Base-by-base conservation (phyloP, 495 filamentous ascomycete species). In the Margaritispora aquatica region DNA sequence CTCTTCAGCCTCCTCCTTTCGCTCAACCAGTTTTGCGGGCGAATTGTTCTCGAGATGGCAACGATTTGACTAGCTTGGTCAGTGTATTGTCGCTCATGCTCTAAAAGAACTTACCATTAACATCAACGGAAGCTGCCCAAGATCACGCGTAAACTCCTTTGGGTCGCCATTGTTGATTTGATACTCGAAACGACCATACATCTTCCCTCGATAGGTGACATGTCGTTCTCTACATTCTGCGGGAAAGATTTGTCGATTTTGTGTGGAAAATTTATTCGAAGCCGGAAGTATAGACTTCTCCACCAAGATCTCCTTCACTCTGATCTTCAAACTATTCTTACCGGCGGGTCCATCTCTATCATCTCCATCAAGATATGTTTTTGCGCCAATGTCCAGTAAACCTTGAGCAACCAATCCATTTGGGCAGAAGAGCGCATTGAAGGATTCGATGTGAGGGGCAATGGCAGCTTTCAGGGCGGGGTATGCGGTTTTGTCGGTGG, bases 161-260 rank as follows among this genome's bases (percentile, higher is more conserved):
- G 89, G 88, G 62, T 92, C 85, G 38, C 87, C 91, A 74, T 89
- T 80, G 71, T 97, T 97, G 66, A 97, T 79, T 66, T 76, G 84
- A 66, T 86, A 93, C 70, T 95, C 88, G 21, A 98, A 74, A 38
- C 83, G 83, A 15, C 85, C 89, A 58, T 85, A 84, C 58, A 97
- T 78, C 73, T 87, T 91, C 48, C 92, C 94, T 63, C 90, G 80
- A 71, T 98, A 98, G 10, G 92, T 89, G 53, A 84, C 86, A 80
- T 97, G 93, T 50, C 94, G 81, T 73, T 98, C 93, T 76, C 94
- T 81, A 74, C 91, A 96, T 74, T 98, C 94, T 11, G 94, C 84
- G 2, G 94, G 94, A 55, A 89, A 84, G 55, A 98, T 92, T 60
- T 93, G 87, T 67, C 90, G 81, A 66, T 90, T 88, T 51, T 73